phyloP scores from a whole-genome alignment of 257 asterid genomes.

The Solanum chaucha region DNA sequence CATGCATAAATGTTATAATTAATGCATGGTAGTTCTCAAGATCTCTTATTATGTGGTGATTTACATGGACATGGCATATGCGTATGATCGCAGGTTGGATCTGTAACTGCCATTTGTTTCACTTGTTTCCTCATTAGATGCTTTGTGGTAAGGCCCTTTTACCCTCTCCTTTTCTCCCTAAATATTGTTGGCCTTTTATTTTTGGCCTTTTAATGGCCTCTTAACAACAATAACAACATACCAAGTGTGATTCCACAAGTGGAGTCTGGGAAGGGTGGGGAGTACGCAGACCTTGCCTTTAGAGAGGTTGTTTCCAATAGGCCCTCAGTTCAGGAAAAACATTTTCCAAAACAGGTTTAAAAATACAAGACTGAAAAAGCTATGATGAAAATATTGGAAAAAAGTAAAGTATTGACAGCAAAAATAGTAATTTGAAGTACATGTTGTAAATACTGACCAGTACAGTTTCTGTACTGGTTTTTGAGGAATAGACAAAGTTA shows the following conservation, averaged over 20 bases:
- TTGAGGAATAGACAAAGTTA: no score
- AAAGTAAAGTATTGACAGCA: not conserved
- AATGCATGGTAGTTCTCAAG: not conserved
- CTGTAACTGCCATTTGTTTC: conserved; percentile 89
- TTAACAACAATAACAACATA: not conserved
- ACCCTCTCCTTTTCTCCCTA: not conserved
- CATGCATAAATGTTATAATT: not conserved
- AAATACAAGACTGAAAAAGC: not conserved
- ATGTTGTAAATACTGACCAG: no score
- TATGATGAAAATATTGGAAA: not conserved
- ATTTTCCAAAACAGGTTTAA: not conserved
- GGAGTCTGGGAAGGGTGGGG: not conserved
- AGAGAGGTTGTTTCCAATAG: not conserved
- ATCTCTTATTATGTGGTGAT: not conserved
- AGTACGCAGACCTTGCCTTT: not conserved
- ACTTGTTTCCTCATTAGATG: conserved; percentile 80
- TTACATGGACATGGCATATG: no score
- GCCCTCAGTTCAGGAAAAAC: not conserved
- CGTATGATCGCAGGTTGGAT: conserved; percentile 61
- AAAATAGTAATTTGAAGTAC: not conserved
- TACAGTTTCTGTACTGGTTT: no score
- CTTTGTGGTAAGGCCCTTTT: conserved; percentile 55
- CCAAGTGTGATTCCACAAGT: not conserved
- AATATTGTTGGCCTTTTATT: not conserved
- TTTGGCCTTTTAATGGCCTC: not conserved